These are phyloP conservation scores for Leccinellum rugosiceps DNA, from an alignment of 768 basidiomycete species.

Conservation along the genomic window DNA sequence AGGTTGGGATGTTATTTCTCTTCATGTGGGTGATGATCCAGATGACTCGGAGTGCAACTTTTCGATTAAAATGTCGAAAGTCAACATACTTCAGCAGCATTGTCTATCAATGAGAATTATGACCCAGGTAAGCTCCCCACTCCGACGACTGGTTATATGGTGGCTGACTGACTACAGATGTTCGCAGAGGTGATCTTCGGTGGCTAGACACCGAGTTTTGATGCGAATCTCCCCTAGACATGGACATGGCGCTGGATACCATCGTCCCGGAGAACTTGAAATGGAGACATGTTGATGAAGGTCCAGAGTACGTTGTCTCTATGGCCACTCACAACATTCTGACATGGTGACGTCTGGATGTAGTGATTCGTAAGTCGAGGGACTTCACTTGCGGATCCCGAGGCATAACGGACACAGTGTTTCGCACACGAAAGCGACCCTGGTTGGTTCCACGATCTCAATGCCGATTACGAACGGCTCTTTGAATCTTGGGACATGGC, in stretches of 20 bases:
- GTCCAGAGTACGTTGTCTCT: constrained; percentile 63
- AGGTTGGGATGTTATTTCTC: constrained; percentile 87
- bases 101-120: constrained; percentile 88
- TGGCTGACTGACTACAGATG: constrained; percentile 32
- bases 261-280: constrained; percentile 81
- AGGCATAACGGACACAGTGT: constrained; percentile 44
- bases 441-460: constrained; percentile 79
- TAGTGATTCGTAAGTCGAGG: constrained; percentile 68
- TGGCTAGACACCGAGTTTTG: not conserved
- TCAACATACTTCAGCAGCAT: constrained; percentile 74
- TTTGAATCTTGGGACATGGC: constrained; percentile 89
- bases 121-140: constrained; percentile 55
- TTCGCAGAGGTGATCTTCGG: constrained; percentile 40
- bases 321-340: not conserved
- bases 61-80: constrained; percentile 37
- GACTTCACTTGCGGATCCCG: not conserved
- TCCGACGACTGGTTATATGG: not conserved
- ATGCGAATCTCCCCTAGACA: constrained; percentile 53
- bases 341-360: constrained; percentile 5
- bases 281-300: constrained; percentile 90
- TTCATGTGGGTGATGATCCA: constrained; percentile 61
- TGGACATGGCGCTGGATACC: constrained; percentile 90
- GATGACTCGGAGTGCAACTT: not conserved
- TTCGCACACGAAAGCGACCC: constrained; percentile 86
- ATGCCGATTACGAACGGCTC: constrained; percentile 79